phyloP scores from a whole-genome alignment of 2,329 filamentous ascomycete genomes.

The Myriangium duriaei region DNA sequence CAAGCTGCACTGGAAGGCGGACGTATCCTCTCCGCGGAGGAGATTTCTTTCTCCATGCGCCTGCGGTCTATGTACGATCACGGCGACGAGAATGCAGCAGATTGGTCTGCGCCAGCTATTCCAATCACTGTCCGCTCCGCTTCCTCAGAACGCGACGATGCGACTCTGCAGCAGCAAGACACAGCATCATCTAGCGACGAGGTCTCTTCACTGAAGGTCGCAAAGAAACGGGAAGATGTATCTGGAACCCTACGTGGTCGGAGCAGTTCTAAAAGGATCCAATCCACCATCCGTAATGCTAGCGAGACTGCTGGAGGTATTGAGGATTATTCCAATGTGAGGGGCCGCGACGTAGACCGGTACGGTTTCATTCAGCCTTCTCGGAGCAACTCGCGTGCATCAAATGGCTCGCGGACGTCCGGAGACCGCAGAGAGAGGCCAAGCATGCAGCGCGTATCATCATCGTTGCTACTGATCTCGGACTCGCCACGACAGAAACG shows the following conservation, averaged over 20 bases:
- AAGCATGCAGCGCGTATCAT: slow-evolving; percentile 45
- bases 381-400: slow-evolving; percentile 23
- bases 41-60: slow-evolving; percentile 49
- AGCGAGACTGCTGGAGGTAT: slow-evolving; percentile 49
- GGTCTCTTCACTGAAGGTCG: slow-evolving; percentile 1
- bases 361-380: slow-evolving; percentile 50
- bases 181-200: slow-evolving; percentile 12
- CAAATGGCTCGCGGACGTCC: slow-evolving; percentile 14
- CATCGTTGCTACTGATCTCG: slow-evolving; percentile 44
- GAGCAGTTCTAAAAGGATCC: slow-evolving; percentile 14
- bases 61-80: slow-evolving; percentile 53
- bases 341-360: slow-evolving; percentile 47
- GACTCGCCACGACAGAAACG: slow-evolving; percentile 43
- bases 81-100: slow-evolving; percentile 43
- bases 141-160: slow-evolving; percentile 4
- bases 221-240: slow-evolving; percentile 9
- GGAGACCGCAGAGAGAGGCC: slow-evolving; percentile 26
- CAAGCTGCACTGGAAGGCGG: slow-evolving; percentile 22
- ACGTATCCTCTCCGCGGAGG: slow-evolving; percentile 49
- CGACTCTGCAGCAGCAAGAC: slow-evolving; percentile 2
- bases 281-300: slow-evolving; percentile 36
- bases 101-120: slow-evolving; percentile 23
- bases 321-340: slow-evolving; percentile 52
- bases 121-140: slow-evolving; percentile 4
- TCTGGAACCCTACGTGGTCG: slow-evolving; percentile 4